Evolutionary conservation across 2,329 filamentous ascomycete species (phyloP).

Genomic region (Corynespora cassiicola): DNA sequence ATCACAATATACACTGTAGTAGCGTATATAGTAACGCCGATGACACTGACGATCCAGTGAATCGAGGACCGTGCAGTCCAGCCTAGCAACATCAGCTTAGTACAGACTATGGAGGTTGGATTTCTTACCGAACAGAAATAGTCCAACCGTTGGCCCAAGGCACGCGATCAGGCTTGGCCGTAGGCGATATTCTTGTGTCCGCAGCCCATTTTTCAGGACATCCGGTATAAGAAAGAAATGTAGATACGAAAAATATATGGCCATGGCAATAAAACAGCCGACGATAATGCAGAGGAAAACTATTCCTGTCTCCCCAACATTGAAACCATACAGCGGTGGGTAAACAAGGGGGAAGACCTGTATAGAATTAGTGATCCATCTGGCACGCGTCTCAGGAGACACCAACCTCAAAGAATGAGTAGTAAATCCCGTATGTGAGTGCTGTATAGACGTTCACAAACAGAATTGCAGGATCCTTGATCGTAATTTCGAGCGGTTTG

Average conservation of each 20-base stretch:
- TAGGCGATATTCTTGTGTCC: conserved; percentile 18
- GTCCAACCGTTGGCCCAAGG: conserved; percentile 17
- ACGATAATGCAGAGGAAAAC: conserved; percentile 26
- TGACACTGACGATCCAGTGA: conserved; percentile 62
- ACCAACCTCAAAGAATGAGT: conserved; percentile 26
- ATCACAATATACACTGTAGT: conserved; percentile 31
- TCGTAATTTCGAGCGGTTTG: conserved; percentile 59
- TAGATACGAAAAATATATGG: conserved; percentile 22
- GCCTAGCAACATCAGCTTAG: too few relatives aligned
- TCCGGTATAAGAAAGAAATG: conserved; percentile 21
- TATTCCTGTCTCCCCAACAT: conserved; percentile 20
- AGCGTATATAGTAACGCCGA: conserved; percentile 57
- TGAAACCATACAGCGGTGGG: conserved; percentile 25
- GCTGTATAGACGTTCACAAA: conserved; percentile 25
- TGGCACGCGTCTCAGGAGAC: too few relatives aligned
- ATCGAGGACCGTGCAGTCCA: conserved; percentile 68
- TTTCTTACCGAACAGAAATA: conserved; percentile 27
- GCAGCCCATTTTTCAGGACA: conserved; percentile 14
- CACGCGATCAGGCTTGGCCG: conserved; percentile 16
- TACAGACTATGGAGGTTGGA: too few relatives aligned
- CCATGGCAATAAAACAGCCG: conserved; percentile 23
- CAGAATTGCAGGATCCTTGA: conserved; percentile 44
- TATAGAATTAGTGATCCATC: too few relatives aligned
- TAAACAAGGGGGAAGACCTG: conserved; percentile 29
- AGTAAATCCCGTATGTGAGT: conserved; percentile 30